phyloP scores from a whole-genome alignment of 305 asterid genomes.

The Fraxinus greggii region DNA sequence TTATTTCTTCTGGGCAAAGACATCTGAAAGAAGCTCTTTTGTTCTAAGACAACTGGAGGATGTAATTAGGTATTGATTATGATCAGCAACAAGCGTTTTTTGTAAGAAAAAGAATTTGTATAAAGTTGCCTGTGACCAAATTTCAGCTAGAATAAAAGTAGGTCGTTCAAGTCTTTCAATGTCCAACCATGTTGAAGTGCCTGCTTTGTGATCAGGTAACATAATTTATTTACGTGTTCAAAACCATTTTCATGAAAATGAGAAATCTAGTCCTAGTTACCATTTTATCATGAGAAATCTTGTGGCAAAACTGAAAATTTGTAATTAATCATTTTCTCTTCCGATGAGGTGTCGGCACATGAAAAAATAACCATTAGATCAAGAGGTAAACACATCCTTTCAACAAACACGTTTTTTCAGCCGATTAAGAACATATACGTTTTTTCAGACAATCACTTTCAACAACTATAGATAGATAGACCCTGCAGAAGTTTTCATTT shows the following conservation, averaged over 20 bases:
- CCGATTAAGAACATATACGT: background rate
- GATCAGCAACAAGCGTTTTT: background rate
- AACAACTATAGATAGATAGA: background rate
- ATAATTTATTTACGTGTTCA: background rate
- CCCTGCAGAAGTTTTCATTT: background rate
- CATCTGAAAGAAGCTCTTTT: background rate
- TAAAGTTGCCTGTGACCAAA: background rate
- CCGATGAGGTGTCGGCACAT: background rate
- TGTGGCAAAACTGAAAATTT: background rate
- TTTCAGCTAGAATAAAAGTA: background rate
- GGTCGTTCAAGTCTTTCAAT: background rate
- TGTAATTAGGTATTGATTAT: background rate
- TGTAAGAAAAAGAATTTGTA: background rate
- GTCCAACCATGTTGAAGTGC: background rate
- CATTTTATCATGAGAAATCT: background rate
- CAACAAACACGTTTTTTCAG: background rate
- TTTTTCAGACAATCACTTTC: background rate
- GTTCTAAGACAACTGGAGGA: background rate
- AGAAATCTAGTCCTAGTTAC: background rate
- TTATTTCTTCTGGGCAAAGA: background rate
- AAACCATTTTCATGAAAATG: background rate
- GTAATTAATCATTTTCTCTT: background rate
- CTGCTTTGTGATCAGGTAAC: background rate
- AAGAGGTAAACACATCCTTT: background rate
- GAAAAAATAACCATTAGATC: background rate